These are phyloP conservation scores for Vitis hybrid DNA, from an alignment of 177 flowering plant species.

Conservation along the genomic window DNA sequence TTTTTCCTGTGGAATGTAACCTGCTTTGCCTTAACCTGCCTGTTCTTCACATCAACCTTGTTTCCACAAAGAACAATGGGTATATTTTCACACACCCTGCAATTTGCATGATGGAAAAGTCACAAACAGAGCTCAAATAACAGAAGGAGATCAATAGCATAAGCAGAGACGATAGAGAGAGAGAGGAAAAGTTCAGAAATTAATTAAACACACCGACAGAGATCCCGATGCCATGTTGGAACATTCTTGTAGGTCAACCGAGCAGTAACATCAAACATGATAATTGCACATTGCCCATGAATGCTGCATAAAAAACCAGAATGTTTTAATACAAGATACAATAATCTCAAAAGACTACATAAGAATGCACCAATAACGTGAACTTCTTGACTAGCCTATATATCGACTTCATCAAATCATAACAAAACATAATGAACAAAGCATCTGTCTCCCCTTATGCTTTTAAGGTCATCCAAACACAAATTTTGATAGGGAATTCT, in stretches of 20 bases:
- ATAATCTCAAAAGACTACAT: background rate
- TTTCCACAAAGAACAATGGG: slow-evolving; percentile 74
- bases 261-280: slow-evolving; percentile 81
- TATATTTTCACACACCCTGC: slow-evolving; percentile 64
- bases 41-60: slow-evolving; percentile 78
- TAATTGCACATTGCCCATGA: slow-evolving; percentile 83
- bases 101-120: background rate
- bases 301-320: slow-evolving; percentile 36
- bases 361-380: background rate
- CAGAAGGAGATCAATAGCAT: background rate
- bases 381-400: background rate
- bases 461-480: too few species aligned
- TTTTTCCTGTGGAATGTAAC: slow-evolving; percentile 81
- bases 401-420: too few species aligned
- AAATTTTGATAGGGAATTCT: too few species aligned
- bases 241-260: slow-evolving; percentile 75
- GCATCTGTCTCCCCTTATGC: too few species aligned
- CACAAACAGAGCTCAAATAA: background rate
- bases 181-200: background rate
- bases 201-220: slow-evolving; percentile 42
- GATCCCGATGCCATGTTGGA: slow-evolving; percentile 80
- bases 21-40: slow-evolving; percentile 79
- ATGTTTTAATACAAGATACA: background rate
- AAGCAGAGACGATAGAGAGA: background rate
- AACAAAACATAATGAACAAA: too few species aligned